Evolutionary conservation across 2,329 filamentous ascomycete species (phyloP).

Genomic region (Penicillium sp.): DNA sequence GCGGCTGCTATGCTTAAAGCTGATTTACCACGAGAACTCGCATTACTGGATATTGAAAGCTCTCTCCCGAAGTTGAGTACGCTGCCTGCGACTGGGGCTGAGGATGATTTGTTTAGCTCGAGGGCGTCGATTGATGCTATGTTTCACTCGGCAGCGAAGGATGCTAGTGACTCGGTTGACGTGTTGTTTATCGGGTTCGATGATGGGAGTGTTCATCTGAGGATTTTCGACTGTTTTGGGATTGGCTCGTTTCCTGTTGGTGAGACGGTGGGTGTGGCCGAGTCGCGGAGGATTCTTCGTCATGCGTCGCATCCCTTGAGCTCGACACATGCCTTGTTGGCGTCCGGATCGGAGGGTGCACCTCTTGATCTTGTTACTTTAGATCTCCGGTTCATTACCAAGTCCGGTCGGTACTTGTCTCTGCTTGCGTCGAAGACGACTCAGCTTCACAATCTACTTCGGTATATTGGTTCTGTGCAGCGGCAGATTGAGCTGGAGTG

Average conservation of each 20-base stretch:
- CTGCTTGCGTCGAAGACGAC: slow-evolving; percentile 84
- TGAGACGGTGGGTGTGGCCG: slow-evolving; percentile 39
- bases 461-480: slow-evolving; percentile 81
- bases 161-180: slow-evolving; percentile 73
- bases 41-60: slow-evolving; percentile 72
- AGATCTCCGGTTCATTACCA: slow-evolving; percentile 79
- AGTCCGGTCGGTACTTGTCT: slow-evolving; percentile 73
- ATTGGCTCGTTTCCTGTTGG: slow-evolving; percentile 60
- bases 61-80: slow-evolving; percentile 75
- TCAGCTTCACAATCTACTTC: slow-evolving; percentile 78
- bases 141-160: slow-evolving; percentile 62
- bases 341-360: slow-evolving; percentile 38
- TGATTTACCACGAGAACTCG: slow-evolving; percentile 71
- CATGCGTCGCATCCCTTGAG: slow-evolving; percentile 73
- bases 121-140: slow-evolving; percentile 68
- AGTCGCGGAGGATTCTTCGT: slow-evolving; percentile 46
- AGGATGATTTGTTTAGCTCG: slow-evolving; percentile 67
- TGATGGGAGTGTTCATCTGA: slow-evolving; percentile 71
- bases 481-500: slow-evolving; percentile 79
- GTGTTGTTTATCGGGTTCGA: slow-evolving; percentile 73
- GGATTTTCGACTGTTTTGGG: slow-evolving; percentile 82
- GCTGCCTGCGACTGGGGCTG: slow-evolving; percentile 65
- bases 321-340: slow-evolving; percentile 75
- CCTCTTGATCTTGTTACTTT: slow-evolving; percentile 67
- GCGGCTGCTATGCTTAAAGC: slow-evolving; percentile 40